phyloP scores from a whole-genome alignment of 1,139 yeast species.

The Sugiyamaella paludigena region DNA sequence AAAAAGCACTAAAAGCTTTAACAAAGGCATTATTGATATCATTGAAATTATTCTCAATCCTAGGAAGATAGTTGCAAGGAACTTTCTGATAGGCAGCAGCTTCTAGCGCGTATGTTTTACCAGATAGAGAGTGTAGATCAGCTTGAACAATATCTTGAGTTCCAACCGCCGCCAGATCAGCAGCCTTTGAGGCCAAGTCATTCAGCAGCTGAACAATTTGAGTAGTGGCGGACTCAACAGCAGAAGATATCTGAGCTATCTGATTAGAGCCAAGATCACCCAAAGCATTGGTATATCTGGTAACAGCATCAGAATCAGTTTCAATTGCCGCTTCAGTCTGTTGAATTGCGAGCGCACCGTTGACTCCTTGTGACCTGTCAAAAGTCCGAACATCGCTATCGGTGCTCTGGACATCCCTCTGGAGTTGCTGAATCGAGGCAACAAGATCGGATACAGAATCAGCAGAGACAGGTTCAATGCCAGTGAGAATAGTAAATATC shows the following conservation, averaged over 20 bases:
- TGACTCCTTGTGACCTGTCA: constrained; percentile 21
- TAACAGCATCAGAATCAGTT: constrained; percentile 16
- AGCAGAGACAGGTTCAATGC: constrained; percentile 10
- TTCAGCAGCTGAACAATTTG: constrained; percentile 19
- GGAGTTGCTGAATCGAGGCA: constrained; percentile 13
- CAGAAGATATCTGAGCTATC: constrained; percentile 11
- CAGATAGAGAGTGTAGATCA: constrained; percentile 19
- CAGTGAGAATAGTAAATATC: constrained; percentile 2
- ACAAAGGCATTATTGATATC: constrained; percentile 14
- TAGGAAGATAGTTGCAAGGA: constrained; percentile 12
- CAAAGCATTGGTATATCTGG: constrained; percentile 12
- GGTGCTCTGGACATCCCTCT: constrained; percentile 14
- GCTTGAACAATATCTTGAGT: constrained; percentile 24
- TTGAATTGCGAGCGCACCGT: constrained; percentile 26
- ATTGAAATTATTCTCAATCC: constrained; percentile 5
- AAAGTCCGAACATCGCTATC: constrained; percentile 17
- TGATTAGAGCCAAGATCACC: constrained; percentile 12
- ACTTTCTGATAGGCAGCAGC: constrained; percentile 17
- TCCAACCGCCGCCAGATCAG: constrained; percentile 23
- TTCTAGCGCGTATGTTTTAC: constrained; percentile 18
- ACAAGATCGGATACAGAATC: constrained; percentile 14
- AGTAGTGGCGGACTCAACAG: constrained; percentile 13
- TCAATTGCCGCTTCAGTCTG: constrained; percentile 9
- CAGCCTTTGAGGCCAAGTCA: constrained; percentile 24
- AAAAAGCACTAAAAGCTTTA: constrained; percentile 14